Percentiles rank a stretch among this genome's conserved stretches.
These are phyloP conservation scores for Lentithecium fluviatile DNA, from an alignment of 495 filamentous ascomycete genomes.

Conservation along the genomic window DNA sequence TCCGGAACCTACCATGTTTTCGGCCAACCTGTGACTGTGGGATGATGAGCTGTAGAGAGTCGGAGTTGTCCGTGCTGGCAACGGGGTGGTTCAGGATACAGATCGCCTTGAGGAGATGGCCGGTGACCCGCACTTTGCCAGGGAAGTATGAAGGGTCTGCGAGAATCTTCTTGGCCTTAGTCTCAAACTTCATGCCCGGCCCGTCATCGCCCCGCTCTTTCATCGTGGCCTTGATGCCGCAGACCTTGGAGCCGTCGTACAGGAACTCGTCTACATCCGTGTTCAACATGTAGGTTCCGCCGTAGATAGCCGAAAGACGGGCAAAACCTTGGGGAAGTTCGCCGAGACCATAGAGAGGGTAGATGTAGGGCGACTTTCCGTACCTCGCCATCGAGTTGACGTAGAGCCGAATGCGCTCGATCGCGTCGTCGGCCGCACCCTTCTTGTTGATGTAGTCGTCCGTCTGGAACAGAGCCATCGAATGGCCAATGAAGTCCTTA, in stretches of 20 bases:
- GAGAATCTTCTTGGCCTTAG: constrained; percentile 92
- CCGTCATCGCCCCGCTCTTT: constrained; percentile 72
- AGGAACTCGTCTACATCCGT: constrained; percentile 85
- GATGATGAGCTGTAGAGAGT: constrained; percentile 95
- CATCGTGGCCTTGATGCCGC: constrained; percentile 96
- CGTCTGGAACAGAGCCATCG: constrained; percentile 91
- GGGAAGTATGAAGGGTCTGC: constrained; percentile 97
- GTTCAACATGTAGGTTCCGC: constrained; percentile 99
- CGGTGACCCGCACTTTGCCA: constrained; percentile 78
- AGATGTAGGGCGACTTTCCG: constrained; percentile 98
- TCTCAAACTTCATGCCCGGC: constrained; percentile 87
- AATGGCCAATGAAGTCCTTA: constrained; percentile 94
- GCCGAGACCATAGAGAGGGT: constrained; percentile 94
- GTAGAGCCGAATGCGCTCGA: constrained; percentile 91
- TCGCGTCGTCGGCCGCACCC: constrained; percentile 78
- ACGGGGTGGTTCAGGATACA: constrained; percentile 98
- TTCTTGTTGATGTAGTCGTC: constrained; percentile 77
- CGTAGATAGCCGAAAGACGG: constrained; percentile 94
- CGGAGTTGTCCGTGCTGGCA: constrained; percentile 76
- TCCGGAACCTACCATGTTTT: constrained; percentile 81
- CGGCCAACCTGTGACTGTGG: constrained; percentile 94
- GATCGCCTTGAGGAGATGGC: constrained; percentile 91
- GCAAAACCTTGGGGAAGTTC: constrained; percentile 98
- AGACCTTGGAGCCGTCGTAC: constrained; percentile 78
- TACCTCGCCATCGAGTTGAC: constrained; percentile 97